Evolutionary conservation across 2,329 filamentous ascomycete species (phyloP).

Genomic region (Byssothecium circinans): DNA sequence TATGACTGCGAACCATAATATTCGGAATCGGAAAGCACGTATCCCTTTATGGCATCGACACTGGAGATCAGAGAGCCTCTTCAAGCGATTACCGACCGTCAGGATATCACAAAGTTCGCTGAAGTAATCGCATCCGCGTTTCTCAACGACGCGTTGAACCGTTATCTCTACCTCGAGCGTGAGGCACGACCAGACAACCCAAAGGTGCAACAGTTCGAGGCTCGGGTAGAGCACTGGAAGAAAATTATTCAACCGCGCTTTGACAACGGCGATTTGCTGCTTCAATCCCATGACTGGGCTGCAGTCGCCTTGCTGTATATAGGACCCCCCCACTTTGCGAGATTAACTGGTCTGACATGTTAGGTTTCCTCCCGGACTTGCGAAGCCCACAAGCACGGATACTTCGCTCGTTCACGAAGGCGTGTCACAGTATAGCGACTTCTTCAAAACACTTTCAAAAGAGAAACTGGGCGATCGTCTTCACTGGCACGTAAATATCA

Average conservation of each 20-base stretch:
- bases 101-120: not conserved
- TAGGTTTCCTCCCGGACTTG: constrained; percentile 6
- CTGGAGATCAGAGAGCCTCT: not conserved
- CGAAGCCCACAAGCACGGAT: constrained; percentile 1
- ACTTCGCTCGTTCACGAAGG: not conserved
- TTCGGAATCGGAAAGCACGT: not conserved
- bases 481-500: constrained; percentile 5
- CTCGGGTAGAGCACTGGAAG: constrained; percentile 2
- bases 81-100: not conserved
- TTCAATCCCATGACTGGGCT: constrained; percentile 5
- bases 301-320: constrained; percentile 2
- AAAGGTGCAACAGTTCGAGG: constrained; percentile 1
- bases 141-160: constrained; percentile 3
- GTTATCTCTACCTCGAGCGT: constrained; percentile 3
- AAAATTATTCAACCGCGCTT: constrained; percentile 3
- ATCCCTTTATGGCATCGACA: not conserved
- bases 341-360: not conserved
- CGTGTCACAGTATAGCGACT: not conserved
- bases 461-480: constrained; percentile 3
- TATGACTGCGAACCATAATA: not conserved
- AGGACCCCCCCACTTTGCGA: no score
- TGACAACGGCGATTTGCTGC: not conserved
- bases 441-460: constrained; percentile 1
- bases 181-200: constrained; percentile 4
- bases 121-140: constrained; percentile 1